Base-by-base conservation (phyloP, 106 monocot genomes). In the Narthecium ossifragum region DNA sequence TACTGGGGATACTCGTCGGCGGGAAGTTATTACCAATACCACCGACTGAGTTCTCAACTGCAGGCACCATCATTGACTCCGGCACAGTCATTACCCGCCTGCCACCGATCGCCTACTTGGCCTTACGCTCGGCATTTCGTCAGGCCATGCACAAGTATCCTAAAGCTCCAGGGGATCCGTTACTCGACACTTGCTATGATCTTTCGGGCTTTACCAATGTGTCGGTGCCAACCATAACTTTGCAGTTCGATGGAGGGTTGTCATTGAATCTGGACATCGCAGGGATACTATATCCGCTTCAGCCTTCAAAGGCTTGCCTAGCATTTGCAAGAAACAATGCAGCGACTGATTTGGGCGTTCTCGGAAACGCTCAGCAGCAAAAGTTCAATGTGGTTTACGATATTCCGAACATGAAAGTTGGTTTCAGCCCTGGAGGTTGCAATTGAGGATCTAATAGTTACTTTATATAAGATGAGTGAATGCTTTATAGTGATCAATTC, bases 281-380 rank as follows among this genome's bases (percentile, higher is more conserved):
- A 0, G 67, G 67, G 37, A 65, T 61, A 8, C 1, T 74, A 12
- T 52, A 43, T 34, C 22, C 7, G 24, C 13, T 23, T 3, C 41
- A 20, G n/a, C 45, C 21, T 8, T 26, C 34, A 0, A 45, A 36
- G 31, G 34, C 18, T 6, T 74, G 74, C 46, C 37, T 74, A 22
- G 74, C 66, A 2, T 74, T 74, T 29, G 60, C 60, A 1, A 59
- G 51, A 3, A 65, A 73, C 29, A 14, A 17, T 0, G 24, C 39
- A 7, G 31, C 30, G 15, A 26, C 51, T 2, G 26, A 41, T 2
- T 13, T 67, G 2, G 53, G 43, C 3, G 60, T 67, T 34, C 39
- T 74, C n/a, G 66, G 74, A 15, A 67, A 74, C 34, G 24, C 25
- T 1, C 66, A 74, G 61, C 74, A 74, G 53, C 45, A 22, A 60